phyloP scores from a whole-genome alignment of 1,139 yeast genomes.

The Yamadazyma sp. region DNA sequence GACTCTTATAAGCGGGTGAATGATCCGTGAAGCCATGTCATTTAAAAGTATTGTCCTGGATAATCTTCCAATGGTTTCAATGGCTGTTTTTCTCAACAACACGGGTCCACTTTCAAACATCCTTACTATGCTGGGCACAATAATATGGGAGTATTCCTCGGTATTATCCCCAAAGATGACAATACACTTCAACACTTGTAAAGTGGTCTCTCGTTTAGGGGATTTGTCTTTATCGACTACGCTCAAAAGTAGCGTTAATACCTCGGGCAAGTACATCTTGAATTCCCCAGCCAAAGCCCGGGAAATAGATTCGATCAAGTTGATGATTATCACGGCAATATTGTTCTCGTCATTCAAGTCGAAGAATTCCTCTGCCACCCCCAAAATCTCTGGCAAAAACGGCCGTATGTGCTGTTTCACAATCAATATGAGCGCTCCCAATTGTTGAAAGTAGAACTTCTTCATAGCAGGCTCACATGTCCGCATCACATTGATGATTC shows the following conservation, averaged over 20 bases:
- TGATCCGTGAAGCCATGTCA: conserved; percentile 88
- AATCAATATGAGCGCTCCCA: conserved; percentile 74
- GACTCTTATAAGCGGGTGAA: conserved; percentile 82
- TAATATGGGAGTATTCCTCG: conserved; percentile 84
- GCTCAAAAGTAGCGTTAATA: conserved; percentile 72
- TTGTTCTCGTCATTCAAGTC: conserved; percentile 49
- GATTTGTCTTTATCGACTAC: conserved; percentile 79
- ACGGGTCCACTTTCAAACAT: conserved; percentile 71
- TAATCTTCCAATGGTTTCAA: conserved; percentile 81
- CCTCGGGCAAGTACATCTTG: conserved; percentile 75
- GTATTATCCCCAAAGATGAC: conserved; percentile 87
- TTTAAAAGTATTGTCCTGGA: conserved; percentile 71
- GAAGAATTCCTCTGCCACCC: conserved; percentile 74
- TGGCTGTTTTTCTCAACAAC: conserved; percentile 69
- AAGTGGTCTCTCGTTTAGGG: conserved; percentile 61
- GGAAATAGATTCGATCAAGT: conserved; percentile 81
- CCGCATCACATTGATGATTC: conserved; percentile 81
- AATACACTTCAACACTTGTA: conserved; percentile 78
- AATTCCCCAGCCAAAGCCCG: conserved; percentile 90
- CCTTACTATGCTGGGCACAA: conserved; percentile 80
- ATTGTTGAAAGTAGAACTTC: conserved; percentile 87
- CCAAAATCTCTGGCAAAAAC: conserved; percentile 74
- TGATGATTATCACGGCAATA: conserved; percentile 76
- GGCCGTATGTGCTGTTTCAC: conserved; percentile 92
- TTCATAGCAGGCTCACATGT: conserved; percentile 79